Percentiles rank a stretch among this genome's conserved stretches.
Evolutionary conservation across 1,284 basidiomycete genomes (phyloP).

Genomic region (Takashimella tepidaria): DNA sequence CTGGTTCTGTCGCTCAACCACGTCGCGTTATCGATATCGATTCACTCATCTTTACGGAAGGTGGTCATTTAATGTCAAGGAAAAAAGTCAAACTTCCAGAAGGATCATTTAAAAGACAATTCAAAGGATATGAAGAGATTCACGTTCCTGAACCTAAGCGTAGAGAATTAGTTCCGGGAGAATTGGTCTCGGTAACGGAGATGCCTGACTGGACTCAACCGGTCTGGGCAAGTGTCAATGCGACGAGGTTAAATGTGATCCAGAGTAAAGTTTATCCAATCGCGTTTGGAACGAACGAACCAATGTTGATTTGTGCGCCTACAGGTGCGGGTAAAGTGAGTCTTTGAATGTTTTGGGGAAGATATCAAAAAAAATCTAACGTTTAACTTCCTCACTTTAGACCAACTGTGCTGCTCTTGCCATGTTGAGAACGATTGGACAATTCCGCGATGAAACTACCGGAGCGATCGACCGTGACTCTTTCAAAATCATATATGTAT

Average conservation of each 20-base stretch:
- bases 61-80: conserved; percentile 95
- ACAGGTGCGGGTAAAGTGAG: conserved; percentile 96
- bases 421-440: conserved; percentile 79
- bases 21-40: conserved; percentile 86
- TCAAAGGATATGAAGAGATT: conserved; percentile 98
- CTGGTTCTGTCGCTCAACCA: conserved; percentile 81
- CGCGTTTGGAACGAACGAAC: conserved; percentile 92
- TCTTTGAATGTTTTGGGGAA: no score
- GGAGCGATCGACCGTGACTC: conserved; percentile 81
- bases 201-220: conserved; percentile 83
- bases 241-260: conserved; percentile 69
- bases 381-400: conserved; percentile 47
- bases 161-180: conserved; percentile 57
- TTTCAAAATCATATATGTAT: conserved; percentile 98
- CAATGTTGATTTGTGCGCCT: conserved; percentile 92
- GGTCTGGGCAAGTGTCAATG: conserved; percentile 62
- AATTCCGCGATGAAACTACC: conserved; percentile 75
- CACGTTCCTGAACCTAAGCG: conserved; percentile 93
- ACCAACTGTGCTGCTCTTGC: conserved; percentile 98
- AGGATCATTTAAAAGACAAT: conserved; percentile 92
- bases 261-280: conserved; percentile 89
- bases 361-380: no score
- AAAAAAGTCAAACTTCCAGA: conserved; percentile 97
- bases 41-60: conserved; percentile 91
- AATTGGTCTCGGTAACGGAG: conserved; percentile 69